A percentile compares a stretch with the other conserved stretches of the same genome.
Evolutionary conservation across 2,329 filamentous ascomycete species (phyloP).

Genomic region (Sarocladium strictum): DNA sequence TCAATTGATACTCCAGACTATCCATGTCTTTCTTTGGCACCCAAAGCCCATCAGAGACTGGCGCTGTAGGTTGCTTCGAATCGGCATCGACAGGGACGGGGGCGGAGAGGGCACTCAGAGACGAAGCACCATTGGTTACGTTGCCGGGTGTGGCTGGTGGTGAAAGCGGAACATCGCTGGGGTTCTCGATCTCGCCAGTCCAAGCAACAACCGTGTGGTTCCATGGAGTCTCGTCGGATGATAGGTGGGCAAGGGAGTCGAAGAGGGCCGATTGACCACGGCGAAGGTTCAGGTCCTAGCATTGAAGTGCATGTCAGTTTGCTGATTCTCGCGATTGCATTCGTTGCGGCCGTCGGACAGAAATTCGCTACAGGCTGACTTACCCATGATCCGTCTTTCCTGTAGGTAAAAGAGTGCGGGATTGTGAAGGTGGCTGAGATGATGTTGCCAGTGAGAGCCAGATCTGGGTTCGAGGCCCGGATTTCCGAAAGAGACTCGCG

Average conservation of each 20-base stretch:
- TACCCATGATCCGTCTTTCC: conserved; percentile 56
- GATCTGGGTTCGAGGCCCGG: conserved; percentile 48
- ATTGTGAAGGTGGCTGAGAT: conserved; percentile 62
- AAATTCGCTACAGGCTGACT: conserved; percentile 19
- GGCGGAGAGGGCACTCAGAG: conserved; percentile 69
- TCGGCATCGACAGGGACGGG: conserved; percentile 68
- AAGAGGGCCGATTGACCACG: conserved; percentile 88
- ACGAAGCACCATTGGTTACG: conserved; percentile 43
- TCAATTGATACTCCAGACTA: conserved; percentile 68
- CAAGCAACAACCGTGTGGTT: conserved; percentile 90
- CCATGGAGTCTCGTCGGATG: conserved; percentile 79
- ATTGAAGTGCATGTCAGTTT: not conserved
- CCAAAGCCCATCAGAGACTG: conserved; percentile 61
- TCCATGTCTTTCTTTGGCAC: conserved; percentile 65
- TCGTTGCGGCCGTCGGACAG: not conserved
- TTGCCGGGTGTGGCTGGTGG: conserved; percentile 43
- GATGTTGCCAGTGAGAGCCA: conserved; percentile 57
- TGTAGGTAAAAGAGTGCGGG: conserved; percentile 53
- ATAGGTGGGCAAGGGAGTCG: conserved; percentile 83
- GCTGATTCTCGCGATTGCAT: not conserved
- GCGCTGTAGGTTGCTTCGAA: conserved; percentile 48
- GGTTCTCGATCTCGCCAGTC: conserved; percentile 77
- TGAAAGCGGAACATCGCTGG: conserved; percentile 35
- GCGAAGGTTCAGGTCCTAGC: conserved; percentile 66
- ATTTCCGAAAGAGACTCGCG: conserved; percentile 50